These are phyloP conservation scores for Xerocomellus amylosporus DNA, from an alignment of 768 basidiomycete genomes.

Conservation along the genomic window DNA sequence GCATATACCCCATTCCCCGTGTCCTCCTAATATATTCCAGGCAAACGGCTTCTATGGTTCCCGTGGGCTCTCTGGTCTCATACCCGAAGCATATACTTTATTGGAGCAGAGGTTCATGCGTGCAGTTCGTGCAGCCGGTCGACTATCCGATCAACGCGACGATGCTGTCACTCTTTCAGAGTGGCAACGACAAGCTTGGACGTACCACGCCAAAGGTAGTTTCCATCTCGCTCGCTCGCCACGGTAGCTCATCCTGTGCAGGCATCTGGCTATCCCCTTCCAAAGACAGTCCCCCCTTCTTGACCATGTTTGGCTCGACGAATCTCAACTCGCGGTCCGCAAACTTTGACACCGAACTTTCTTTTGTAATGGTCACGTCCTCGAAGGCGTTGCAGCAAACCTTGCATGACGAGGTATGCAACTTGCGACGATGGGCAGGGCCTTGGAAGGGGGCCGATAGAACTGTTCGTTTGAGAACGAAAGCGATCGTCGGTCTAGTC, in stretches of 20 bases:
- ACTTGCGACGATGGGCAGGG: constrained; percentile 46
- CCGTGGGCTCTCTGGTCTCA: constrained; percentile 82
- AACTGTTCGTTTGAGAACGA: constrained; percentile 61
- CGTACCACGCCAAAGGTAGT: constrained; percentile 96
- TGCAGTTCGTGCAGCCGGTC: constrained; percentile 51
- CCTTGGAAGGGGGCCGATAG: constrained; percentile 62
- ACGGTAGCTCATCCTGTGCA: constrained; percentile 27
- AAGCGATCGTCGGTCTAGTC: constrained; percentile 57
- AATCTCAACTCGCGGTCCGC: constrained; percentile 92
- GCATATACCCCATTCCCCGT: neutral
- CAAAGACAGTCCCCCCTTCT: constrained; percentile 47
- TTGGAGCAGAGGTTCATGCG: constrained; percentile 82
- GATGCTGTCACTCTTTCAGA: constrained; percentile 71
- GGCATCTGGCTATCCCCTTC: constrained; percentile 83
- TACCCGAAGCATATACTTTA: constrained; percentile 93
- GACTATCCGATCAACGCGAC: constrained; percentile 25
- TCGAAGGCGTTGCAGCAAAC: constrained; percentile 47
- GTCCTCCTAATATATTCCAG: constrained; percentile 38
- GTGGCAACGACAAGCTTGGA: constrained; percentile 90
- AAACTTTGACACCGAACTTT: constrained; percentile 88
- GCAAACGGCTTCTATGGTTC: constrained; percentile 97
- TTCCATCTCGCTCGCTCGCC: neutral
- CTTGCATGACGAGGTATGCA: constrained; percentile 53
- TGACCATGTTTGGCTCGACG: constrained; percentile 92
- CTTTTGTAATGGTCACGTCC: constrained; percentile 77